Base-by-base conservation (phyloP, 441 rosid genomes). In the Gossypium schwendimanii region DNA sequence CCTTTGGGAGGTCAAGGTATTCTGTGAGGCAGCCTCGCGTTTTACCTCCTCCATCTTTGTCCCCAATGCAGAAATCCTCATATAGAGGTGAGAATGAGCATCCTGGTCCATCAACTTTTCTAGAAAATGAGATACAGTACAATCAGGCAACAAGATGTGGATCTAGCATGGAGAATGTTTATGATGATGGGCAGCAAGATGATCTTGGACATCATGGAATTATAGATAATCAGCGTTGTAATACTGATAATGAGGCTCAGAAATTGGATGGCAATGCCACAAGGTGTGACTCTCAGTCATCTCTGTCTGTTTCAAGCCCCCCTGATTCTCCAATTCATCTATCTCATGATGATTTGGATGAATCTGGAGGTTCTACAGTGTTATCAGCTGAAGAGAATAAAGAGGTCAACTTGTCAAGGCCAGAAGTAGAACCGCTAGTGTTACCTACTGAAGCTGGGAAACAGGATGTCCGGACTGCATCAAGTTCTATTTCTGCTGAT, bases 261-360 rank as follows among this genome's bases (percentile, higher is more conserved):
- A 83, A 80, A 60, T 73, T 85, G 57, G 90, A 86, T 80, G 77
- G 76, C 71, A 81, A 78, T 64, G 73, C 88, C 59, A 80, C 80
- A 52, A 83, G 87, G 77, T 92, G 97, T 68, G 96, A 90, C 77
- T 95, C 99, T 47, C 98, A 87, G 84, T 95, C 98, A 73, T 95
- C 99, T 49, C 87, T 95, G 28, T 93, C 93, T 70, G 92, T 95
- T 76, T 79, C 98, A 58, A 95, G 98, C 79, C 91, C 98, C 6
- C 99, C 98, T 73, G 89, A 82, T 82, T 93, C 99, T 77, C 99
- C 97, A 0, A 79, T 85, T 75, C 95, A 87, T 81, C 86, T 95
- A 71, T 95, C 99, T 74, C 95, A 95, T 78, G 98, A 95, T 86
- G 95, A 91, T 71, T 81, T 93, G 91, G 99, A 95, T 80, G 98